A percentile compares a stretch with the other conserved stretches of the same genome.
Evolutionary conservation across 768 basidiomycete genomes (phyloP).

Genomic region (Trametes sanguinea): DNA sequence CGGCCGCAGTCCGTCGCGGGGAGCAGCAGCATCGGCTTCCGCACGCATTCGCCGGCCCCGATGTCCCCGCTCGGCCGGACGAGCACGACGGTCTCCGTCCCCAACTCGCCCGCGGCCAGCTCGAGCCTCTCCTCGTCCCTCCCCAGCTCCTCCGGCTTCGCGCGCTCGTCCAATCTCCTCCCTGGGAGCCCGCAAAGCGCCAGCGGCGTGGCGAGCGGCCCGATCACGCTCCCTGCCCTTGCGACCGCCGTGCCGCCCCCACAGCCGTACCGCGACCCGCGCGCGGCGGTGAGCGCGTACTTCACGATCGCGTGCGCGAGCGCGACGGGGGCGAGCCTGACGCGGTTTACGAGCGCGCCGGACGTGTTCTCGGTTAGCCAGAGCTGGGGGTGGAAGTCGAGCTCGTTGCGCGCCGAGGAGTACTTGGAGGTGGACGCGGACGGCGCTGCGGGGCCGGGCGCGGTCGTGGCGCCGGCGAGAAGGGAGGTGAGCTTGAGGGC

Average conservation of each 20-base stretch:
- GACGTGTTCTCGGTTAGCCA: slow-evolving; percentile 84
- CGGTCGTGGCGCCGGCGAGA: slow-evolving; percentile 27
- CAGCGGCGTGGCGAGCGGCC: neutral
- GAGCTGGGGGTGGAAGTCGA: slow-evolving; percentile 93
- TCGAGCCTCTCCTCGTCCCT: slow-evolving; percentile 13
- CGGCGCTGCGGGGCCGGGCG: slow-evolving; percentile 12
- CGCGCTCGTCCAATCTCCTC: neutral
- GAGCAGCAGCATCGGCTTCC: neutral
- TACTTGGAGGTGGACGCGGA: slow-evolving; percentile 37
- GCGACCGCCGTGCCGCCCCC: slow-evolving; percentile 49
- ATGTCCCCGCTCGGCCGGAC: slow-evolving; percentile 34
- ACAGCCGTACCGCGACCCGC: slow-evolving; percentile 77
- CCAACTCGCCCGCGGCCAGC: slow-evolving; percentile 19
- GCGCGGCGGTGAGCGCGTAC: slow-evolving; percentile 71
- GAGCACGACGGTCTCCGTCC: slow-evolving; percentile 39
- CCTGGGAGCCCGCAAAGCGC: neutral
- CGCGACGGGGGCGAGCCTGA: slow-evolving; percentile 78
- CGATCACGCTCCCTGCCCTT: slow-evolving; percentile 43
- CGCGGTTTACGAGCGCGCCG: slow-evolving; percentile 82
- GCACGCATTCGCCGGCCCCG: neutral
- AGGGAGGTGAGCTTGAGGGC: slow-evolving; percentile 69
- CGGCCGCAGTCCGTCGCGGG: slow-evolving; percentile 9
- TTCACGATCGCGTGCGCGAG: slow-evolving; percentile 84
- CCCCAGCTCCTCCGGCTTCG: slow-evolving; percentile 1
- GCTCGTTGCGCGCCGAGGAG: slow-evolving; percentile 52